phyloP scores from a whole-genome alignment of 768 basidiomycete species.

The Tremella mesenterica region DNA sequence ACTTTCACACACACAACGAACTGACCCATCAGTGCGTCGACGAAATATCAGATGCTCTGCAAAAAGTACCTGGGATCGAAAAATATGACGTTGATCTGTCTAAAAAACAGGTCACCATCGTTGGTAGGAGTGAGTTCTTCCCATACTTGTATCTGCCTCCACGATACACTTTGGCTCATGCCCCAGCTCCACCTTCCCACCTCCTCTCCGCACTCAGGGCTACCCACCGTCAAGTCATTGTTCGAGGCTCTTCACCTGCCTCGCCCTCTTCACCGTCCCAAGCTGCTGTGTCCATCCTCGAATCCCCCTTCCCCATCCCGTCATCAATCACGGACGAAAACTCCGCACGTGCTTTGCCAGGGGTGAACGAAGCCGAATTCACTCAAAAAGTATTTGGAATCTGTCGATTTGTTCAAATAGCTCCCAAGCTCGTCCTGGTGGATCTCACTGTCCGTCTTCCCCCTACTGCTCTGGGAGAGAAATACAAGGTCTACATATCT shows the following conservation, averaged over 20 bases:
- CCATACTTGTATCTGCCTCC: neutral
- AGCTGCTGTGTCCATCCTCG: conserved; percentile 42
- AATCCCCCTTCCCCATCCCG: conserved; percentile 37
- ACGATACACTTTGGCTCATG: too few relatives aligned
- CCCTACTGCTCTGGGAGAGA: conserved; percentile 20
- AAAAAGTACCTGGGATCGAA: conserved; percentile 34
- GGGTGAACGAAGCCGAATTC: conserved; percentile 30
- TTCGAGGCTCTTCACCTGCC: conserved; percentile 31
- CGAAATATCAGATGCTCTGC: conserved; percentile 26
- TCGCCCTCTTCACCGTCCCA: conserved; percentile 10
- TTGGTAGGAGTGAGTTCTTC: conserved; percentile 32
- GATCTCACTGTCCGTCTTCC: conserved; percentile 41
- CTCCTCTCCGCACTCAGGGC: conserved; percentile 32
- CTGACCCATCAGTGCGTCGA: conserved; percentile 31
- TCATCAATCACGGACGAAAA: conserved; percentile 21
- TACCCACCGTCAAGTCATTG: conserved; percentile 39
- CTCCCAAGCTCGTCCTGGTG: conserved; percentile 34
- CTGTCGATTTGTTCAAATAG: conserved; percentile 41
- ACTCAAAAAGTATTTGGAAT: conserved; percentile 44
- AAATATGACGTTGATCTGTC: conserved; percentile 40
- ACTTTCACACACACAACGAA: neutral
- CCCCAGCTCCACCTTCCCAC: conserved; percentile 33
- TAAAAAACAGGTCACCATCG: conserved; percentile 38
- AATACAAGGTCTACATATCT: conserved; percentile 39
- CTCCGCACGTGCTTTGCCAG: conserved; percentile 25